These are phyloP conservation scores for Arthrobotrys sphaeroides DNA, from an alignment of 2,329 filamentous ascomycete genomes.

Conservation along the genomic window DNA sequence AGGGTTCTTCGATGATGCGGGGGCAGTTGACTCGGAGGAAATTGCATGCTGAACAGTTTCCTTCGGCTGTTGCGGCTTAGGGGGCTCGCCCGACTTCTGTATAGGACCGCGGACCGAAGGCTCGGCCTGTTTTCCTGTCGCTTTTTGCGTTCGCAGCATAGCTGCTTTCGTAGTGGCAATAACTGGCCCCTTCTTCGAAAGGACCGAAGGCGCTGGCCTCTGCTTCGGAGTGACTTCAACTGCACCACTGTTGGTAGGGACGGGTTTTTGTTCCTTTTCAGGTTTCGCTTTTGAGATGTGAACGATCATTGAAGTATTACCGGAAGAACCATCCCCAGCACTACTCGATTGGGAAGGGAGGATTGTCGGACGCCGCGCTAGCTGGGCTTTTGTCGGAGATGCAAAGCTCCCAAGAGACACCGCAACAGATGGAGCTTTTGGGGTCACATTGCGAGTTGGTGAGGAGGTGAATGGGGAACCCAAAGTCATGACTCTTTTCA, in stretches of 20 bases:
- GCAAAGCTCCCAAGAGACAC: conserved; percentile 26
- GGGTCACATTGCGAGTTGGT: conserved; percentile 6
- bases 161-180: conserved; percentile 35
- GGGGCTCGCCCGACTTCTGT: background rate
- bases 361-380: conserved; percentile 10
- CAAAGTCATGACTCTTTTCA: conserved; percentile 1
- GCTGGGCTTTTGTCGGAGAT: conserved; percentile 33
- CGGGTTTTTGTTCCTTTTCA: background rate
- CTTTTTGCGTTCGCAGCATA: conserved; percentile 31
- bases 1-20: background rate
- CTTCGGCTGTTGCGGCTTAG: background rate
- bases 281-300: conserved; percentile 1
- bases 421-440: background rate
- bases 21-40: background rate
- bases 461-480: conserved; percentile 31
- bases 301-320: conserved; percentile 19
- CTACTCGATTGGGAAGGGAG: background rate
- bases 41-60: background rate
- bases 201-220: conserved; percentile 2
- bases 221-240: background rate
- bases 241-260: background rate
- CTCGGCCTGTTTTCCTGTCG: conserved; percentile 15
- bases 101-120: background rate
- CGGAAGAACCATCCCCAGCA: background rate
- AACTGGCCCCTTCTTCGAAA: conserved; percentile 28